These are phyloP conservation scores for Tuber microsphaerosporum DNA, from an alignment of 495 filamentous ascomycete genomes.

Conservation along the genomic window DNA sequence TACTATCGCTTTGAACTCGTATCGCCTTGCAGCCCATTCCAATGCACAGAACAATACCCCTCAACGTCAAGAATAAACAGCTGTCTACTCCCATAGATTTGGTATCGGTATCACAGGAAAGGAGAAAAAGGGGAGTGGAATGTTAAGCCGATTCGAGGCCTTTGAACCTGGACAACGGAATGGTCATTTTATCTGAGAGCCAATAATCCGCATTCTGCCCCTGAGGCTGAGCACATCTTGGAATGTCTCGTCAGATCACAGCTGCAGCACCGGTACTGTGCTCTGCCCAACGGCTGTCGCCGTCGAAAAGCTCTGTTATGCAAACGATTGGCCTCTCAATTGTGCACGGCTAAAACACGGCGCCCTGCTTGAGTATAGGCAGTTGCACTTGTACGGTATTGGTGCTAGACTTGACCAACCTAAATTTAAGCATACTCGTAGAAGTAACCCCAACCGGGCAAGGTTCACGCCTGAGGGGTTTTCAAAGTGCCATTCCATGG, in stretches of 20 bases:
- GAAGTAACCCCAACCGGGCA: not conserved
- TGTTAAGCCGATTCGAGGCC: not conserved
- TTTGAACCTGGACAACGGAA: not conserved
- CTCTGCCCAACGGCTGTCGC: not conserved
- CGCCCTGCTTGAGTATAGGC: not conserved
- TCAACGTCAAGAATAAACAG: not conserved
- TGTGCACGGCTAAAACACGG: not conserved
- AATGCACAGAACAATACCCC: not conserved
- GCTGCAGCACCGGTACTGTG: not conserved
- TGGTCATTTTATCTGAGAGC: not conserved
- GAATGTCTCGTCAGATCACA: not conserved
- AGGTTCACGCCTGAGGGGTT: not conserved
- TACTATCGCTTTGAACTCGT: not conserved
- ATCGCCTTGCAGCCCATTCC: not conserved
- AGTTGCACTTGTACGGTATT: not conserved
- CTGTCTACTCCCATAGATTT: not conserved
- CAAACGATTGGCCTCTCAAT: not conserved
- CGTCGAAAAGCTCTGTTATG: not conserved
- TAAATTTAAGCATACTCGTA: not conserved
- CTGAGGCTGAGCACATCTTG: not conserved
- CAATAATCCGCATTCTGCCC: not conserved
- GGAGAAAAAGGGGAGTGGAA: not conserved
- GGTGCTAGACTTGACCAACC: not conserved
- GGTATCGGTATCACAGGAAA: not conserved
- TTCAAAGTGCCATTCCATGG: not conserved